Evolutionary conservation across 257 asterid genomes (phyloP), one percentile per base, ranked within the genome.

Genomic region (Cynanchum wilfordii): DNA sequence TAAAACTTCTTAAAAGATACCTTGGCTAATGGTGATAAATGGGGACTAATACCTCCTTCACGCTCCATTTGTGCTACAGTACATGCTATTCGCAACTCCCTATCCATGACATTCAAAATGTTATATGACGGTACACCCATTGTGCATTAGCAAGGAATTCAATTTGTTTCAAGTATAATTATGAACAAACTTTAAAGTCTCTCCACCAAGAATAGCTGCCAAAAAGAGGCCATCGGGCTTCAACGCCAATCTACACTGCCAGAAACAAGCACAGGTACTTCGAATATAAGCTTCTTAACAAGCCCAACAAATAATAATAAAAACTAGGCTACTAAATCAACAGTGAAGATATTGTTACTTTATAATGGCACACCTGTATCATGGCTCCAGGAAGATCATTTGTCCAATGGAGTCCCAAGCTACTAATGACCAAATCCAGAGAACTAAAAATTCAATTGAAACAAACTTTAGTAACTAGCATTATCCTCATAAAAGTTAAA

Each of bases 341-440:
- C 30, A 49, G 47, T 47, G 20, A 77, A 63, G 19, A 54, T 8
- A 33, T 36, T 16, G 22, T 62, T 63, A 63, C 27, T 63, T 29
- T 7, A 29, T 16, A 69, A 75, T 66, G 73, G 78, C 67, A 68
- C 68, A 94, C 99, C 98, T 94, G 98, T 82, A 91, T 94, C 99
- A 94, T 89, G 76, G 98, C 95, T 76, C 99, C 99, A 75, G 95
- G 98, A 74, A 94, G 97, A 77, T 94, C 99, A 83, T 94, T 94
- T 63, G 98, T 91, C 99, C 99, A 94, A 75, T 94, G 99, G 77
- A 94, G 96, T 68, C 97, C 99, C 87, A 94, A 87, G 87, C 95
- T 78, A 83, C 98, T 88, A 76, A 91, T 86, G 77, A 94, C 82
- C 81, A 91, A 82, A 80, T 94, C 98, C 75, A 94, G 68, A 65